Evolutionary conservation across 192 early-diverging fungal species (phyloP), one percentile per base, ranked within the genome.

Genomic region (Podila minutissima): DNA sequence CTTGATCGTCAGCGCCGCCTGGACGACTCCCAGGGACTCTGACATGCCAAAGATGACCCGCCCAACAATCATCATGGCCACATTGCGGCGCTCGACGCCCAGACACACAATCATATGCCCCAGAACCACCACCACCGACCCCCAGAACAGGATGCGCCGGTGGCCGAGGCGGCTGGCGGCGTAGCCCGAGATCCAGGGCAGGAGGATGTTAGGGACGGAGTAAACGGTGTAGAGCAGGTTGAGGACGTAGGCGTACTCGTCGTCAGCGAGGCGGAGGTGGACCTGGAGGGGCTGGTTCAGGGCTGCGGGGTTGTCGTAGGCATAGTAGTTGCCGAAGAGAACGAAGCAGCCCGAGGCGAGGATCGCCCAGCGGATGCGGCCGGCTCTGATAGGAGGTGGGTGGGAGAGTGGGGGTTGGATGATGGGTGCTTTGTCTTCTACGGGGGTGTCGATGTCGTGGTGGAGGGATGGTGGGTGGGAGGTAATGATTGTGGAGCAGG

Each of bases 141-240:
- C 72, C n/a, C 62, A 46, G n/a, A 78, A 49, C 59, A 90, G 32
- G 32, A 91, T 59, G 29, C 65, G 46, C 11, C 76, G 62, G 46
- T 83, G 48, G 1, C 88, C 91, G 50, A 83, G 77, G 2, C 59
- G 35, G 78, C 91, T 88, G 12, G 85, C 75, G 15, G 87, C 70
- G 10, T 76, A 79, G 12, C 90, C 90, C 9, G 89, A 87, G 15
- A 89, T 28, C 66, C 88, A 86, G 12, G 91, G 91, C 3, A 91
- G 83, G 64, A 90, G 67, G 49, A 89, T 87, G 74, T 91, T 91
- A 17, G 90, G 90, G 17, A 89, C 71, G n/a, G 88, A 87, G 76
- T 91, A 91, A 20, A 86, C 55, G 0, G 85, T 70, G 67, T 90
- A 91, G 57, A 89, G 75, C 15, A 90, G 66, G 51, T 89, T 88